Evolutionary conservation across 805 yeast species (phyloP), one percentile per base, ranked within the genome.

Genomic region (Saccharomycopsis fibuligera): DNA sequence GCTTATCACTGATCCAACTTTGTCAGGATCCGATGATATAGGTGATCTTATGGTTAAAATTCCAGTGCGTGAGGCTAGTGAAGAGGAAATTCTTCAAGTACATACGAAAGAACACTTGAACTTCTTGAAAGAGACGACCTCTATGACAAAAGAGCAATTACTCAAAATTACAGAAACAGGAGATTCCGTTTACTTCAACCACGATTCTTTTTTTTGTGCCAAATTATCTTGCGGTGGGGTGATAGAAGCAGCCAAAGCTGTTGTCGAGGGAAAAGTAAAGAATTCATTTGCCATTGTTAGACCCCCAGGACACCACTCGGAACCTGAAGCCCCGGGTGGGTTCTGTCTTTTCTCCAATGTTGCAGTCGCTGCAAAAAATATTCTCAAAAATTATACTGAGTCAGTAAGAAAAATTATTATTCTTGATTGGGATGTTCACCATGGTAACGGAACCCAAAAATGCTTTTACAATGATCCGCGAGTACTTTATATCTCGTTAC

Each of bases 261-360:
- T 93, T 19, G 85, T 93, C 8, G 97, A 90, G 62, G 95, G 96
- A 2, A 70, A 75, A 48, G 98, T 91, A 27, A 88, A 88, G 61
- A 93, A 93, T 62, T 82, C 97, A 0, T 62, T 93, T 44, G 99
- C 99, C 0, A 86, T 93, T 5, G 96, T 93, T 14, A 78, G 99
- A 56, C 99, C 99, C 1, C 99, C 99, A 0, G 99, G 99, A 5
- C 99, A 93, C 68, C 99, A 93, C 62, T 98, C 99, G 1, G 99
- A 95, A 61, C 99, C 99, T 1, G 93, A 87, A 56, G 72, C 89
- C 14, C 95, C 99, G 0, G 98, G 96, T 42, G 99, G 99, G 12
- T 93, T 93, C 63, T 93, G 99, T 68, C 70, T 93, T 41, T 93
- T 93, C 62, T 85, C 95, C 53, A 93, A 93, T 61, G 99, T 93